Base-by-base conservation (phyloP, 306 rosid genomes). In the Herpetospermum pedunculosum region DNA sequence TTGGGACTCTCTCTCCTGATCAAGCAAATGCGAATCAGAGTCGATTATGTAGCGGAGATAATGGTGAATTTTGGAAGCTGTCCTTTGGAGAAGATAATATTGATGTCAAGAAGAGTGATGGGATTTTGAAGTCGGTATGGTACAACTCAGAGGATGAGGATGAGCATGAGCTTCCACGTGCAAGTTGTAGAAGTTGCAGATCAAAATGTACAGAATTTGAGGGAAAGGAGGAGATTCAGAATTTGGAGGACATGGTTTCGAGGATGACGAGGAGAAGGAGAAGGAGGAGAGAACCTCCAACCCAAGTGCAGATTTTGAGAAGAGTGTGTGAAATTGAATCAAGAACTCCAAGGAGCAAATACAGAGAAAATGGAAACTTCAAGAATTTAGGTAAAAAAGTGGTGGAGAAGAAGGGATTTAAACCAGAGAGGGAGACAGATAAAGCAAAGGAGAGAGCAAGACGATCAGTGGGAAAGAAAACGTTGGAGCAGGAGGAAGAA, bases 1-100 rank as follows among this genome's bases (percentile, higher is more conserved):
- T 30, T 15, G 43, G 11, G 68, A 60, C 25, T 7, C 23, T 2
- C 43, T 76, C 83, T 16, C 74, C 85, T n/a, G 67, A 77, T 77
- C 38, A 63, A 60, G 67, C 65, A 73, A 37, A 53, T 72, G 70
- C 72, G 16, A 78, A 68, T 53, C 81, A 75, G 44, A 85, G 81
- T 4, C 77, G 83, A 63, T 89, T 91, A 70, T 73, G 87, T 74
- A 85, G 79, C 48, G 76, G 79, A 30, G 88, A 85, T 40, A 89
- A 81, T 32, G 81, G 77, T 29, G 89, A 79, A 14, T 91, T 82
- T 78, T 91, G 96, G 96, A 94, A 97, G 77, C 81, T 91, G 1
- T 88, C 97, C 18, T 94, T 94, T 77, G 77, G 95, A 34, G 86
- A 85, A 75, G 85, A 88, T 29, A 41, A 62, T 28, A 59, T 65